Evolutionary conservation across 1,139 yeast genomes (phyloP).

Genomic region (Cylindricascospora bacillispora): DNA sequence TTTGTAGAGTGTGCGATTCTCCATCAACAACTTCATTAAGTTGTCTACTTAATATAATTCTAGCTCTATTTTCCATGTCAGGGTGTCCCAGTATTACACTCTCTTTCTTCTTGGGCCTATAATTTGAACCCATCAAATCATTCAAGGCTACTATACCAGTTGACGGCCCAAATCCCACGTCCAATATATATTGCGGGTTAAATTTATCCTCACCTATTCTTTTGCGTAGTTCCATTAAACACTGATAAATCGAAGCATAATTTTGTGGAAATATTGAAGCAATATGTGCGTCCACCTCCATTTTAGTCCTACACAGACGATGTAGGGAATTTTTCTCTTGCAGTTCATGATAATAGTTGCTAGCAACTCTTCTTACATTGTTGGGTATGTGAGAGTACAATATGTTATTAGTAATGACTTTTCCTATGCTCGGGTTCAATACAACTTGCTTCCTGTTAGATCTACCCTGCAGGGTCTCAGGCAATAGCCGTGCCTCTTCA

Average conservation of each 20-base stretch:
- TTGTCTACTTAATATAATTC: slow-evolving; percentile 61
- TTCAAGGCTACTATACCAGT: slow-evolving; percentile 84
- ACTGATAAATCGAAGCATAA: slow-evolving; percentile 60
- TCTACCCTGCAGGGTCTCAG: slow-evolving; percentile 28
- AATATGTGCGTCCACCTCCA: slow-evolving; percentile 72
- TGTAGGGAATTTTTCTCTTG: slow-evolving; percentile 38
- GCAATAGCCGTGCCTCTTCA: slow-evolving; percentile 19
- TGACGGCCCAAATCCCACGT: slow-evolving; percentile 86
- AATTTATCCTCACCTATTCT: slow-evolving; percentile 40
- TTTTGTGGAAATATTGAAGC: slow-evolving; percentile 79
- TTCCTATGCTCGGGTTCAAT: slow-evolving; percentile 42
- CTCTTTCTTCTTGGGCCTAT: slow-evolving; percentile 52
- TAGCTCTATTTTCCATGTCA: slow-evolving; percentile 73
- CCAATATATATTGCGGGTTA: slow-evolving; percentile 55
- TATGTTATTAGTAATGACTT: slow-evolving; percentile 48
- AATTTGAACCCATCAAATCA: slow-evolving; percentile 58
- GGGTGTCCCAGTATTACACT: slow-evolving; percentile 61
- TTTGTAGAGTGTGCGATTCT: slow-evolving; percentile 10
- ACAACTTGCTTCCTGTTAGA: slow-evolving; percentile 24
- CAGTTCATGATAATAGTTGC: slow-evolving; percentile 37
- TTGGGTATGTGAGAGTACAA: slow-evolving; percentile 42
- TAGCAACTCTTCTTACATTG: slow-evolving; percentile 42
- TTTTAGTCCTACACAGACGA: slow-evolving; percentile 35
- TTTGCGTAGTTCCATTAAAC: slow-evolving; percentile 51
- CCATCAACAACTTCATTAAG: slow-evolving; percentile 34